Percentiles rank a stretch among this genome's conserved stretches.
Evolutionary conservation across 139 green algal genomes (phyloP).

Genomic region (Diplosphaera chodatii): DNA sequence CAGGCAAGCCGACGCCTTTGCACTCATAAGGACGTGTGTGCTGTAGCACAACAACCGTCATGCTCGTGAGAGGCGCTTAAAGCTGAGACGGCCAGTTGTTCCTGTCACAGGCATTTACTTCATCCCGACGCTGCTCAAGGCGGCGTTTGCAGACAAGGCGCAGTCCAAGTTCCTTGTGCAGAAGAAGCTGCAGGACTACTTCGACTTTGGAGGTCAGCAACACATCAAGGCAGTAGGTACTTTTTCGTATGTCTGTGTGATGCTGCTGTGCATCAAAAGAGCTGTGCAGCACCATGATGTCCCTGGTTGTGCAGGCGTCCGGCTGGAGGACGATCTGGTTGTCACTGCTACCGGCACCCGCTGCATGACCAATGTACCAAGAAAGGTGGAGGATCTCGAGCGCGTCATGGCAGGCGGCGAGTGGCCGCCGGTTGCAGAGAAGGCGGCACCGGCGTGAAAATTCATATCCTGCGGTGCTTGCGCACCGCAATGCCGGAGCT

Average conservation of each 20-base stretch:
- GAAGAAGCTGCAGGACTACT: neutral
- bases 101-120: slow-evolving; percentile 79
- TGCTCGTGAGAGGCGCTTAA: too few species aligned
- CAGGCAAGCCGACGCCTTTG: neutral
- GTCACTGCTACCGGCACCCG: slow-evolving; percentile 56
- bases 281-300: too few species aligned
- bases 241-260: too few species aligned
- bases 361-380: slow-evolving; percentile 70
- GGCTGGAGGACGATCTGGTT: slow-evolving; percentile 87
- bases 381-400: slow-evolving; percentile 73
- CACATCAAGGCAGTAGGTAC: too few species aligned
- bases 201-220: neutral
- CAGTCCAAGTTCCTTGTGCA: slow-evolving; percentile 31
- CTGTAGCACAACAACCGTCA: too few species aligned
- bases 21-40: too few species aligned
- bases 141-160: slow-evolving; percentile 24
- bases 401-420: slow-evolving; percentile 73
- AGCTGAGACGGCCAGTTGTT: slow-evolving; percentile 21
- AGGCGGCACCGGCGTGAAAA: too few species aligned
- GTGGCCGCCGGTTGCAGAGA: slow-evolving; percentile 32
- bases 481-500: too few species aligned
- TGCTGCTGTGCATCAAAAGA: too few species aligned
- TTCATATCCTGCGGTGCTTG: too few species aligned
- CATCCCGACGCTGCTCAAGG: slow-evolving; percentile 56
- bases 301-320: slow-evolving; percentile 56